Base-by-base conservation (phyloP, 768 basidiomycete genomes). In the Serpula lacrymans region DNA sequence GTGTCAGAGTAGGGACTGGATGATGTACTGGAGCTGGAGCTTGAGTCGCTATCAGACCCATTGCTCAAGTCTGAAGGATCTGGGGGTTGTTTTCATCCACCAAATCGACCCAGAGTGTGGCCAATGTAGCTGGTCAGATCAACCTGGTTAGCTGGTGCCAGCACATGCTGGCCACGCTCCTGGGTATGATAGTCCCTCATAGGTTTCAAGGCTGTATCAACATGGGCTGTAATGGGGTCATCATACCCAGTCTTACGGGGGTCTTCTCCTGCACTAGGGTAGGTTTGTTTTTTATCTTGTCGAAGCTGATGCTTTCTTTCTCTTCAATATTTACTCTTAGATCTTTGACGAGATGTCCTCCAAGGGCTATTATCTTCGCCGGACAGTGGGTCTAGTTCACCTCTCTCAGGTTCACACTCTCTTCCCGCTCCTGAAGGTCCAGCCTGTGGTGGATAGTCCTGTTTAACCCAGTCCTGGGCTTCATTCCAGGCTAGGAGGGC, bases 131-230 rank as follows among this genome's bases (percentile, higher is more conserved):
- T 12, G 20, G 6, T 28, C n/a, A 27, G 27, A 27, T 7, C 11
- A 39, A 9, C 30, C 39, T 41, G 39, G n/a, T n/a, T n/a, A 41
- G 39, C 39, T 41, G 27, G 27, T 11, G 27, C 27, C 22, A 11
- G 38, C 27, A 29, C 12, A n/a, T n/a, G n/a, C n/a, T 34, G 13
- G 10, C 9, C 17, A 10, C 17, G 10, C 9, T 10, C 20, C 33
- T 34, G 13, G 10, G 13, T 9, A 17, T n/a, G 12, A 34, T 31
- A 8, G 17, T 12, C 33, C 29, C 22, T 41, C 30, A 33, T 17
- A 18, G 39, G 22, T 33, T 41, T 11, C 17, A 23, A 5, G 39
- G 30, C 4, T 18, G 6, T 17, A 41, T 41, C 39, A 30, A 5
- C 27, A 6, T 27, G 39, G 4, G 21, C 4, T 12, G 20, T 28